A percentile compares a stretch with the other conserved stretches of the same genome.
phyloP scores from a whole-genome alignment of 257 asterid species.

The Solanum sejunctum region DNA sequence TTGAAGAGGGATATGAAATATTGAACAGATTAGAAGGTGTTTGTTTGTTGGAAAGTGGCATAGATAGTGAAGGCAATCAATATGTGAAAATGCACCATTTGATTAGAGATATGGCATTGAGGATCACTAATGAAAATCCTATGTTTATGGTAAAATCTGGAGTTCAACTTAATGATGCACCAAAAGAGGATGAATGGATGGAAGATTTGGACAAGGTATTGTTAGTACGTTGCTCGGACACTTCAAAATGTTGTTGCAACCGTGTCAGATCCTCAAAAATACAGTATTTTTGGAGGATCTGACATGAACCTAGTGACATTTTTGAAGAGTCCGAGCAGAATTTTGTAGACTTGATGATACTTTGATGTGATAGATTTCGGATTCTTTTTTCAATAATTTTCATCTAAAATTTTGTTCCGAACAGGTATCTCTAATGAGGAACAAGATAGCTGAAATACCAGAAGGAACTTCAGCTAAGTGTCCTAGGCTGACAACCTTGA shows the following conservation, averaged over 20 bases:
- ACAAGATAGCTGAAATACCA: slow-evolving; percentile 6
- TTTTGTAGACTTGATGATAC: background rate
- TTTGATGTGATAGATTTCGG: background rate
- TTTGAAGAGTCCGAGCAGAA: background rate
- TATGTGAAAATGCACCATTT: slow-evolving; percentile 21
- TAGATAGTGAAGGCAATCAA: background rate
- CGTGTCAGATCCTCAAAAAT: background rate
- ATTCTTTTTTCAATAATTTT: background rate
- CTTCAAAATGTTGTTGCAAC: background rate
- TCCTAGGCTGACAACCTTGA: slow-evolving; percentile 15
- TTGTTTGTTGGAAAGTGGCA: slow-evolving; percentile 12
- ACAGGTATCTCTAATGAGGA: slow-evolving; percentile 16
- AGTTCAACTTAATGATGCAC: background rate
- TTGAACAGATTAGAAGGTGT: slow-evolving; percentile 17
- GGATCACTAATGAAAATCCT: background rate
- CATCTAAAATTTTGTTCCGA: background rate
- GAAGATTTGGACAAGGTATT: slow-evolving; percentile 11
- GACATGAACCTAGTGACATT: background rate
- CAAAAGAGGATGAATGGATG: slow-evolving; percentile 8
- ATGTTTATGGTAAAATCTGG: slow-evolving; percentile 27
- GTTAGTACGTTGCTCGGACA: background rate
- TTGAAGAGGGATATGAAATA: slow-evolving; percentile 19
- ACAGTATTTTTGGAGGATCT: background rate
- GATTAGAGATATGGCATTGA: slow-evolving; percentile 21
- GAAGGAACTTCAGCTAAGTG: slow-evolving; percentile 8